Conservation (phyloP, 371 early-diverging fungal genomes). For the Apophysomyces trapeziformis region DNA sequence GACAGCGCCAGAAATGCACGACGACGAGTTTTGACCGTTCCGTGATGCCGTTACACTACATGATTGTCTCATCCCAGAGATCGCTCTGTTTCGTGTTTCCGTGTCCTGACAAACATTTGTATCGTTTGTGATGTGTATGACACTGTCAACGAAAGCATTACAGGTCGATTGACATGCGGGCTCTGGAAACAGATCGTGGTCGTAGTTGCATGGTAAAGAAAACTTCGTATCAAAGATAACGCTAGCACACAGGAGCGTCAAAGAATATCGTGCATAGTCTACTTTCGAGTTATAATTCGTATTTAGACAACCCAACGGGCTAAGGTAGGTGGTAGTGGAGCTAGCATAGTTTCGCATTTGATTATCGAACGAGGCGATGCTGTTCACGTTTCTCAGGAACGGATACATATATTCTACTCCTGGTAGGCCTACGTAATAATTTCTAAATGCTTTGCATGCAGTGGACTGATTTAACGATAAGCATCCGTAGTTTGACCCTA, state of each 20-base stretch:
- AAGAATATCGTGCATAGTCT: slow-evolving; percentile 52
- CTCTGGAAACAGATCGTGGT: slow-evolving; percentile 31
- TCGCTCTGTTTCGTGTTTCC: slow-evolving; percentile 6
- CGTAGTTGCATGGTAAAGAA: slow-evolving; percentile 46
- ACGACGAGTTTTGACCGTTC: slow-evolving; percentile 25
- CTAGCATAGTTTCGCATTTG: slow-evolving; percentile 30
- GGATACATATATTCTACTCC: slow-evolving; percentile 27
- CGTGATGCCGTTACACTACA: slow-evolving; percentile 20
- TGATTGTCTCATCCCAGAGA: background rate
- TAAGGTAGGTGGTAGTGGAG: slow-evolving; percentile 31
- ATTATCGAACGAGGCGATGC: slow-evolving; percentile 42
- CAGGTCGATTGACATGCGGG: slow-evolving; percentile 50
- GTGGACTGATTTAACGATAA: slow-evolving; percentile 38
- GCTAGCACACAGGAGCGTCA: slow-evolving; percentile 37
- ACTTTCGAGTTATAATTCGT: slow-evolving; percentile 22
- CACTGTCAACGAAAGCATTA: slow-evolving; percentile 34
- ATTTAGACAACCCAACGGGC: slow-evolving; percentile 33
- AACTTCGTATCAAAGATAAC: slow-evolving; percentile 38
- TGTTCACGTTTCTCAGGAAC: slow-evolving; percentile 32
- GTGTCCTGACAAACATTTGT: slow-evolving; percentile 33
- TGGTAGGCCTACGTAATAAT: slow-evolving; percentile 42
- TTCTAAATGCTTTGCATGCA: slow-evolving; percentile 46
- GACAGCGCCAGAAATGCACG: slow-evolving; percentile 39
- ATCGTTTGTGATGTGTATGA: slow-evolving; percentile 32
- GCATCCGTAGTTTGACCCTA: slow-evolving; percentile 17